Evolutionary conservation across 192 early-diverging fungal species (phyloP).

Genomic region (Backusella psychrophila): DNA sequence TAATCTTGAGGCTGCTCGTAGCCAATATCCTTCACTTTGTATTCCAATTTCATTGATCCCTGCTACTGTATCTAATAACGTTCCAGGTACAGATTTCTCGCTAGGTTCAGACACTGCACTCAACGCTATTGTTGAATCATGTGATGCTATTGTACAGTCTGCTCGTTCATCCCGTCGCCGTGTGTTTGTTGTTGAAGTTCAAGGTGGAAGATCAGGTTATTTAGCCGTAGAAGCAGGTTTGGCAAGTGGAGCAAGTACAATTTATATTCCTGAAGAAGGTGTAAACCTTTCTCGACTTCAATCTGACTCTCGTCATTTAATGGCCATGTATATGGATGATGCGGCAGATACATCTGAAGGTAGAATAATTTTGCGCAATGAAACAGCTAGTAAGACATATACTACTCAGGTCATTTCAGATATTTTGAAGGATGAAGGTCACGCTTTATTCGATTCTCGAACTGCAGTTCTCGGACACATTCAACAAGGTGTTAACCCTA

Average conservation of each 20-base stretch:
- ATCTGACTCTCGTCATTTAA: conserved; percentile 79
- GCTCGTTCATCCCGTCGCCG: conserved; percentile 87
- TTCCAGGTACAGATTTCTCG: conserved; percentile 94
- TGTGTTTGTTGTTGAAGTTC: conserved; percentile 96
- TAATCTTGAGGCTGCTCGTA: conserved; percentile 66
- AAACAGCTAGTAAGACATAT: conserved; percentile 76
- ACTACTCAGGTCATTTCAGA: conserved; percentile 85
- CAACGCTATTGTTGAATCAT: conserved; percentile 87
- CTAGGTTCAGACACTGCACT: conserved; percentile 92
- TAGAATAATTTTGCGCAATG: conserved; percentile 82
- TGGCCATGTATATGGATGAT: conserved; percentile 74
- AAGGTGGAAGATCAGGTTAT: conserved; percentile 94
- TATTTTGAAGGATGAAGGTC: conserved; percentile 85
- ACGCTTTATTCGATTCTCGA: conserved; percentile 85
- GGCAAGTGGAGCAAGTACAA: conserved; percentile 78
- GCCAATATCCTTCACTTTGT: conserved; percentile 87
- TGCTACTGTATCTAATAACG: conserved; percentile 96
- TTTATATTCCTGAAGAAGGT: conserved; percentile 94
- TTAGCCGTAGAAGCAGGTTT: conserved; percentile 85
- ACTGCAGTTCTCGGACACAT: conserved; percentile 92
- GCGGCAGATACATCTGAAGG: conserved; percentile 71
- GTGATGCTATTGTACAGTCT: conserved; percentile 90
- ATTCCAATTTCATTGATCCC: conserved; percentile 93
- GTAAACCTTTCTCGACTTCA: conserved; percentile 78
- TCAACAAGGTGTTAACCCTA: conserved; percentile 92